Conservation (phyloP, 768 basidiomycete species). For the Pulveroboletus sp. region DNA sequence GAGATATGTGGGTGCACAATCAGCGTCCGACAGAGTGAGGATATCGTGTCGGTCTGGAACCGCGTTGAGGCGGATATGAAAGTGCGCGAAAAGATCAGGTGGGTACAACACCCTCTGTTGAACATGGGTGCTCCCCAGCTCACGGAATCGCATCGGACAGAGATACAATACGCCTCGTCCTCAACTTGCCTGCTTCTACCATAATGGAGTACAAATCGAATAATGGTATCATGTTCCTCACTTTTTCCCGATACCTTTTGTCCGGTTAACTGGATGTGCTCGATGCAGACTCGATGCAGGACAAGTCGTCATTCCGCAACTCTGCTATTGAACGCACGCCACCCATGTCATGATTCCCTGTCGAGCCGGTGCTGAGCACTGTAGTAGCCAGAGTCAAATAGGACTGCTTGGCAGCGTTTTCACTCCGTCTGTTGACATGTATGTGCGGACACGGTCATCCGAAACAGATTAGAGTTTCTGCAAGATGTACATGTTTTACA, state of each 20-base stretch:
- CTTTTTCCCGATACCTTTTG: neutral
- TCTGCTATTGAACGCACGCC: slow-evolving; percentile 48
- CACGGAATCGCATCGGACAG: slow-evolving; percentile 35
- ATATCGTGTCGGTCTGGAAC: slow-evolving; percentile 93
- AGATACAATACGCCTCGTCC: slow-evolving; percentile 71
- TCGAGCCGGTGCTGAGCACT: neutral
- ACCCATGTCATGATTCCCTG: slow-evolving; percentile 12
- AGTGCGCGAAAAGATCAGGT: slow-evolving; percentile 80
- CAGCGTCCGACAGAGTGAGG: slow-evolving; percentile 88
- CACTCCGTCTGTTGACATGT: neutral
- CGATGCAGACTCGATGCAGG: slow-evolving; percentile 75
- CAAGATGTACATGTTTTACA: slow-evolving; percentile 14
- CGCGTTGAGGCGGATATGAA: slow-evolving; percentile 71
- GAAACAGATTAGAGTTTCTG: slow-evolving; percentile 5
- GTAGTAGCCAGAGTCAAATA: neutral
- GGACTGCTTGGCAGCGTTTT: neutral
- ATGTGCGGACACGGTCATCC: neutral
- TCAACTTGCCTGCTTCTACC: slow-evolving; percentile 71
- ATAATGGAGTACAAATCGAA: slow-evolving; percentile 96
- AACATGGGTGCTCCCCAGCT: slow-evolving; percentile 14
- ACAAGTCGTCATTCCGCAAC: slow-evolving; percentile 80
- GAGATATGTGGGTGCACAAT: slow-evolving; percentile 95
- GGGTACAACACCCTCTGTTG: slow-evolving; percentile 32
- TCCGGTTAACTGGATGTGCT: slow-evolving; percentile 1
- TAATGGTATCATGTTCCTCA: slow-evolving; percentile 47